Base-by-base conservation (phyloP, 2,329 filamentous ascomycete genomes). In the Fusarium sp. region DNA sequence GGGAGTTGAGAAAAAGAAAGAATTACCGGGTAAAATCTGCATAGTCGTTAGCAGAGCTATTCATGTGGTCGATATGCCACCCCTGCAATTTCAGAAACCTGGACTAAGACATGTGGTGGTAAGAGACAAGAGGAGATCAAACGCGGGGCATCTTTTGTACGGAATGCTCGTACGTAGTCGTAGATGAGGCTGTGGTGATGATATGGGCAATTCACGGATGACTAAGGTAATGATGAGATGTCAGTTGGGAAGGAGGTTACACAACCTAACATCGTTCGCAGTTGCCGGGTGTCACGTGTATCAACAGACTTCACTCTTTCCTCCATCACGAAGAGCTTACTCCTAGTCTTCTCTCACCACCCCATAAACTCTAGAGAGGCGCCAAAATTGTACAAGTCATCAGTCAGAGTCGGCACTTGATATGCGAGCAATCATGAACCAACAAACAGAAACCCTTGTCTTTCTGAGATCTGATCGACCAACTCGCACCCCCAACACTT, bases 131-230 rank as follows among this genome's bases (percentile, higher is more conserved):
- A 56, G 19, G 36, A 45, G 11, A 32, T n/a, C n/a, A 14, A n/a
- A 28, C 30, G 34, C 21, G 24, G 49, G 21, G 38, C 20, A 17
- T n/a, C 21, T 8, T 19, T 15, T 39, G 26, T 28, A 28, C 12
- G 65, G 65, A 65, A 67, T 68, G 59, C 19, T 48, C 17, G 39
- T 24, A 51, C 17, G 39, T 24, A 51, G 51, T 58, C 51, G 30
- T 59, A 24, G 43, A 24, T 8, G 26, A 45, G 30, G 26, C 26
- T 28, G 26, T 28, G 26, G 10, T 28, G 26, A 28, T 26, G 24
- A 62, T 23, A 19, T 50, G 32, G 20, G 21, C 17, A 40, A n/a
- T n/a, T 17, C n/a, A 40, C 24, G 15, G 39, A 44, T 47, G 40
- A 53, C 24, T 61, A 36, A 56, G 9, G 17, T 21, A 17, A n/a